Percentiles rank a stretch among this genome's conserved stretches.
Conservation (phyloP, 2,329 filamentous ascomycete genomes). For the Stagonosporopsis tanaceti region DNA sequence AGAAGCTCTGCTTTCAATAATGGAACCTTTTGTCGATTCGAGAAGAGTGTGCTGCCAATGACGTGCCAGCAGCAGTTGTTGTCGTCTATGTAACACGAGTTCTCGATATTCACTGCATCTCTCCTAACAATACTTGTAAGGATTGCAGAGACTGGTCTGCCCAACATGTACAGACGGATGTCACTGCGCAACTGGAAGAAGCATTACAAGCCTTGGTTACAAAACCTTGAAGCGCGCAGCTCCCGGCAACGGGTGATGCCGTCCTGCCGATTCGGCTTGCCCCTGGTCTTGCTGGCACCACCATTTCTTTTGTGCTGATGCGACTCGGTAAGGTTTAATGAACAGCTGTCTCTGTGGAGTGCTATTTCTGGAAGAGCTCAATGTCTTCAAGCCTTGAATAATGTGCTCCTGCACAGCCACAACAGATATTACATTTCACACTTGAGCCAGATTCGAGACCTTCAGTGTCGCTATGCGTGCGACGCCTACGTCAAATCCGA, state of each 20-base stretch:
- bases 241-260: conserved; percentile 4
- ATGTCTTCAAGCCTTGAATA: not conserved
- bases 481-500: not conserved
- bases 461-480: conserved; percentile 11
- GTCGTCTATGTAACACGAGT: conserved; percentile 16
- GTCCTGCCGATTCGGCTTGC: not conserved
- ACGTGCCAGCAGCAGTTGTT: not conserved
- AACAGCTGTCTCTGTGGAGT: not conserved
- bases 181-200: not conserved
- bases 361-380: not conserved
- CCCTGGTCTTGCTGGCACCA: not conserved
- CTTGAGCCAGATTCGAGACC: not conserved
- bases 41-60: not conserved
- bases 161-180: not conserved
- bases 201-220: not conserved
- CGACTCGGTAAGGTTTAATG: conserved; percentile 11
- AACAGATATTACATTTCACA: not conserved
- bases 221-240: not conserved
- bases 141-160: not conserved
- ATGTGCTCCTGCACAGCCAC: not conserved
- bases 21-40: not conserved
- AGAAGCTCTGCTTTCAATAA: not conserved
- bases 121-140: conserved; percentile 2
- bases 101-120: conserved; percentile 3
- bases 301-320: not conserved